A percentile compares a stretch with the other conserved stretches of the same genome.
phyloP scores from a whole-genome alignment of 371 early-diverging fungal species.

The Mucor piriformis region DNA sequence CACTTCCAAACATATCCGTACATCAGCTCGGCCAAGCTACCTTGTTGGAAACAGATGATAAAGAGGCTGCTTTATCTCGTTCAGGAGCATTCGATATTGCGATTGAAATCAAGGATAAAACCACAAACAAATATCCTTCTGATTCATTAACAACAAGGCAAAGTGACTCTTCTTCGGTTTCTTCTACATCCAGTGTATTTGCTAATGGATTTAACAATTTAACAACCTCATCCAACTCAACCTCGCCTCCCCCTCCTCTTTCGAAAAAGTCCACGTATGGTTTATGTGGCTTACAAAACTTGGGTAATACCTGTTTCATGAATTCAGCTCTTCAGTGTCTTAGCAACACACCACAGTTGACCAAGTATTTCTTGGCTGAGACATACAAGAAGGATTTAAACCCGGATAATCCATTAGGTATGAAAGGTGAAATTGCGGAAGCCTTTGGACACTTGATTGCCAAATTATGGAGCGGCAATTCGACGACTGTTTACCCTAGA shows the following conservation, averaged over 20 bases:
- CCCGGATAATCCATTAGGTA: constrained; percentile 59
- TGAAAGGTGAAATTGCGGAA: constrained; percentile 64
- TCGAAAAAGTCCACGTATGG: constrained; percentile 31
- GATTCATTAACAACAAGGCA: not conserved
- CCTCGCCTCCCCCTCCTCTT: constrained; percentile 7
- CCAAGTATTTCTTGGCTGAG: constrained; percentile 57
- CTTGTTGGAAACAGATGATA: not conserved
- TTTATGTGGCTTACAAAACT: constrained; percentile 71
- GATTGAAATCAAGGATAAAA: constrained; percentile 11
- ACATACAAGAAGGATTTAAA: constrained; percentile 51
- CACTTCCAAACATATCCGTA: constrained; percentile 5
- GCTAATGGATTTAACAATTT: constrained; percentile 28
- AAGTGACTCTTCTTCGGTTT: constrained; percentile 24
- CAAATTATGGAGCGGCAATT: constrained; percentile 60
- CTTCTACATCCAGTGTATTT: constrained; percentile 27
- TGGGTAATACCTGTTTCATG: constrained; percentile 94
- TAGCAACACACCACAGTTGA: constrained; percentile 66
- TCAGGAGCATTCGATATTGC: constrained; percentile 12
- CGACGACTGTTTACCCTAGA: constrained; percentile 59
- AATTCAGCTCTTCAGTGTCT: constrained; percentile 84
- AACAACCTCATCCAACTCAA: constrained; percentile 15
- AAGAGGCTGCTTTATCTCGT: not conserved
- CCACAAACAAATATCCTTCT: constrained; percentile 11
- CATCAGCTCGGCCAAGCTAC: not conserved
- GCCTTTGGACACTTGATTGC: constrained; percentile 66